Evolutionary conservation across 192 early-diverging fungal genomes (phyloP).

Genomic region (Lobosporangium transversale): DNA sequence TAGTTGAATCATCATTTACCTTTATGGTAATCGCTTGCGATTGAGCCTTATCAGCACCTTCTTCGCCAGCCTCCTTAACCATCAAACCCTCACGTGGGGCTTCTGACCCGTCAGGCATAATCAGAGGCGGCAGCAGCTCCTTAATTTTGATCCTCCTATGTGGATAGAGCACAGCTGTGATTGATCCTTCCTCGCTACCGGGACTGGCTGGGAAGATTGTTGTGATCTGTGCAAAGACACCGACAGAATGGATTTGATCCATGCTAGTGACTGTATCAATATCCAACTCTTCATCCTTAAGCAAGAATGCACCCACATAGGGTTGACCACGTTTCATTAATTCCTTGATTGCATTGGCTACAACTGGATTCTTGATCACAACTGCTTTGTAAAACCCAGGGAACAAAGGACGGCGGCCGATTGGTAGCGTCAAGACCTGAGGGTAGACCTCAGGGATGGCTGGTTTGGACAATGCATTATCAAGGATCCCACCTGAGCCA

Average conservation of each 20-base stretch:
- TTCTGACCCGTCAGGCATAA: constrained; percentile 44
- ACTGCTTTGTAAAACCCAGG: constrained; percentile 99
- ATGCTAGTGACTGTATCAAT: constrained; percentile 81
- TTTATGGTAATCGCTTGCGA: constrained; percentile 19
- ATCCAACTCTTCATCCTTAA: constrained; percentile 91
- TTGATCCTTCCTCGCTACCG: constrained; percentile 75
- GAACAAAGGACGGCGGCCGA: constrained; percentile 92
- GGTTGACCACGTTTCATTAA: constrained; percentile 92
- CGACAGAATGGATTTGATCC: constrained; percentile 86
- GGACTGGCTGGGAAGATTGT: constrained; percentile 87
- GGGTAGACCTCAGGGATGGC: constrained; percentile 93
- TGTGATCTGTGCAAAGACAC: constrained; percentile 98
- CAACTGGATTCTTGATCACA: constrained; percentile 93
- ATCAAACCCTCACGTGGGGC: constrained; percentile 39
- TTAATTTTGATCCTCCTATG: constrained; percentile 90
- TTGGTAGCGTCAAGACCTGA: constrained; percentile 92
- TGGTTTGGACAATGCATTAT: constrained; percentile 76
- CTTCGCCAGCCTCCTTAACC: constrained; percentile 37
- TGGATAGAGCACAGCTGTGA: constrained; percentile 96
- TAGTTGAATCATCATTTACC: constrained; percentile 19
- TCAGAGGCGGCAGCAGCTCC: constrained; percentile 64
- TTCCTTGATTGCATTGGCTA: constrained; percentile 91
- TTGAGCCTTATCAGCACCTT: constrained; percentile 16
- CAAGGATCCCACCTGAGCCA: constrained; percentile 61
- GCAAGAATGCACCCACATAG: constrained; percentile 95